A percentile compares a stretch with the other conserved stretches of the same genome.
Conservation (phyloP, 306 rosid species). For the Cyclanthera cordifolia region DNA sequence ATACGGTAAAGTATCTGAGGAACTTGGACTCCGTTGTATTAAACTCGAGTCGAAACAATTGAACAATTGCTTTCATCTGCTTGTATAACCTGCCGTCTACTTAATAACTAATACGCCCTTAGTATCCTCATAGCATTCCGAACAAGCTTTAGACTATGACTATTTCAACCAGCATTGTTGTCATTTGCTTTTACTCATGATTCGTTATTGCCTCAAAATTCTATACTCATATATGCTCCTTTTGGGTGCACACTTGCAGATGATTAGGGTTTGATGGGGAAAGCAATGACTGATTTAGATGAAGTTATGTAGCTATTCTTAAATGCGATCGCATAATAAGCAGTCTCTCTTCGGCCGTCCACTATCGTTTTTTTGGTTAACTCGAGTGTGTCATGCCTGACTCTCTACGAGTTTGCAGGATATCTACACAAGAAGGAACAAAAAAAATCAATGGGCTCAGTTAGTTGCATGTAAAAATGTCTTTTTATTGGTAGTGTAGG, state of each 20-base stretch:
- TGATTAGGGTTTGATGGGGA: slow-evolving; percentile 10
- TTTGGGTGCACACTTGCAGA: neutral
- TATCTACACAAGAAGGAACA: neutral
- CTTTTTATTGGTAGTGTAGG: neutral
- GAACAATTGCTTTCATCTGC: neutral
- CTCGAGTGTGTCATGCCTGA: neutral
- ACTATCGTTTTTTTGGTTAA: neutral
- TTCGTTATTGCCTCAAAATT: neutral
- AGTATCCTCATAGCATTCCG: neutral
- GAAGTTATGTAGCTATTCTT: neutral
- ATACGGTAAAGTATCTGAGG: too few species aligned
- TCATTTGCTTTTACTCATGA: neutral
- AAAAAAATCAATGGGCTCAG: neutral
- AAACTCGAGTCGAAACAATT: too few species aligned
- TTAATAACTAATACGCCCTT: neutral
- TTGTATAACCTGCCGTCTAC: neutral
- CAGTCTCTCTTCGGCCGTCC: too few species aligned
- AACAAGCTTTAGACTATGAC: neutral
- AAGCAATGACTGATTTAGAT: neutral
- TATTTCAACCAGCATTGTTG: neutral
- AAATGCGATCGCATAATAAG: neutral
- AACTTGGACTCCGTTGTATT: too few species aligned
- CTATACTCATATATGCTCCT: neutral
- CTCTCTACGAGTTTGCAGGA: neutral
- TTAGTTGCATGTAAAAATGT: slow-evolving; percentile 11